phyloP scores from a whole-genome alignment of 2,329 filamentous ascomycete species.

The Phaeosphaeriaceae sp. region DNA sequence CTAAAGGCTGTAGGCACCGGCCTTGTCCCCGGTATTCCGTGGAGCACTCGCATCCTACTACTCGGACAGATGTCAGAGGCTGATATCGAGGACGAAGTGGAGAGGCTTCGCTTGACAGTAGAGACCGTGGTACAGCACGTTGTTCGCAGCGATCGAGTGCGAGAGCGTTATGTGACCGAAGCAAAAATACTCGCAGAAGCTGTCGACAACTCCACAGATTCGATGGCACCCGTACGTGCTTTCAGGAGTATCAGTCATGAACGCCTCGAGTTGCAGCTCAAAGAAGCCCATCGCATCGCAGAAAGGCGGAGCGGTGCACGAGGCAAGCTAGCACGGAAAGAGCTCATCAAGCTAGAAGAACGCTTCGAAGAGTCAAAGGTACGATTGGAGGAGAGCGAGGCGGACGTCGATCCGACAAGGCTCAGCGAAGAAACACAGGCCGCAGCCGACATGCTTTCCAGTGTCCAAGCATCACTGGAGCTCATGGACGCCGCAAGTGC shows the following conservation, averaged over 20 bases:
- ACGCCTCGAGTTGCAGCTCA: slow-evolving; percentile 68
- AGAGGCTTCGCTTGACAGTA: slow-evolving; percentile 25
- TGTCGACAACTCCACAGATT: slow-evolving; percentile 63
- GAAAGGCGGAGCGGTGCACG: slow-evolving; percentile 75
- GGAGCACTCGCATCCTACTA: slow-evolving; percentile 44
- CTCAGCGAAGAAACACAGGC: slow-evolving; percentile 72
- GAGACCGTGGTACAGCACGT: slow-evolving; percentile 71
- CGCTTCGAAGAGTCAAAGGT: slow-evolving; percentile 65
- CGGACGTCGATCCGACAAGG: slow-evolving; percentile 63
- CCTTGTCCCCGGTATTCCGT: slow-evolving; percentile 70
- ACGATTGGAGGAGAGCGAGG: slow-evolving; percentile 59
- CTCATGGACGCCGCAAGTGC: slow-evolving; percentile 64
- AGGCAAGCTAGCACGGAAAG: slow-evolving; percentile 78
- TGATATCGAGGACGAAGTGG: slow-evolving; percentile 41
- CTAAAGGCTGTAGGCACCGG: slow-evolving; percentile 79
- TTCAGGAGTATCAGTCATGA: slow-evolving; percentile 69
- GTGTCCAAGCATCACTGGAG: slow-evolving; percentile 73
- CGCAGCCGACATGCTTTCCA: slow-evolving; percentile 72
- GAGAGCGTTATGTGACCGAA: slow-evolving; percentile 66
- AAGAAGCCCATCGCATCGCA: slow-evolving; percentile 75
- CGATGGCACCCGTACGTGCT: slow-evolving; percentile 65
- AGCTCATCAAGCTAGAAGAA: slow-evolving; percentile 72
- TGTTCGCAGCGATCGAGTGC: slow-evolving; percentile 58
- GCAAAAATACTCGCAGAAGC: slow-evolving; percentile 68
- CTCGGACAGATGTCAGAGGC: slow-evolving; percentile 42